These are phyloP conservation scores for Xylaria acuta DNA, from an alignment of 495 filamentous ascomycete species.

Conservation along the genomic window DNA sequence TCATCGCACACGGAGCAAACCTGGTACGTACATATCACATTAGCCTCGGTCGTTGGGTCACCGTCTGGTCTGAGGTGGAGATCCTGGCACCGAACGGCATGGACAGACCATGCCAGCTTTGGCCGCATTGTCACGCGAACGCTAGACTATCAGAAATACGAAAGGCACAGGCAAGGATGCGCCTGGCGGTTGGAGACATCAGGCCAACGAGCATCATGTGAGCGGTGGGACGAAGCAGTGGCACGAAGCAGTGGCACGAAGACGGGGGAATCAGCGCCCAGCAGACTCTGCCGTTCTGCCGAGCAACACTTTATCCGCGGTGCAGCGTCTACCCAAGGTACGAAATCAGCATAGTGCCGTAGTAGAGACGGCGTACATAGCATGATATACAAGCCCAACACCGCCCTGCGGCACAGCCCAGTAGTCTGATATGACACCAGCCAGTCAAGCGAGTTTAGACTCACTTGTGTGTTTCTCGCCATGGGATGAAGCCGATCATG, in stretches of 20 bases:
- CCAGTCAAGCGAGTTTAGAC: neutral
- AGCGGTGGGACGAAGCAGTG: too few species aligned
- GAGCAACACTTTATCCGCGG: slow-evolving; percentile 10
- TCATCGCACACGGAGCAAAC: neutral
- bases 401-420: neutral
- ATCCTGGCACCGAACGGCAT: slow-evolving; percentile 6
- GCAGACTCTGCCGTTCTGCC: slow-evolving; percentile 1
- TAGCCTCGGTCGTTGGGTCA: neutral
- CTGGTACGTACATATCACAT: neutral
- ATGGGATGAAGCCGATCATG: neutral
- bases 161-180: slow-evolving; percentile 6
- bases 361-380: neutral
- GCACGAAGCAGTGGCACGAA: too few species aligned
- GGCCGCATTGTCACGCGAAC: neutral
- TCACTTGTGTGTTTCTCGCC: neutral
- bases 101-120: neutral
- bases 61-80: neutral
- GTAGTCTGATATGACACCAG: neutral
- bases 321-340: neutral
- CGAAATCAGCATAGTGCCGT: neutral
- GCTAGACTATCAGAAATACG: neutral
- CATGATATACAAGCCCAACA: neutral
- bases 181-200: slow-evolving; percentile 6
- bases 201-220: neutral
- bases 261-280: slow-evolving; percentile 1